Evolutionary conservation across 306 rosid genomes (phyloP).

Genomic region (Cucurbita moschata): DNA sequence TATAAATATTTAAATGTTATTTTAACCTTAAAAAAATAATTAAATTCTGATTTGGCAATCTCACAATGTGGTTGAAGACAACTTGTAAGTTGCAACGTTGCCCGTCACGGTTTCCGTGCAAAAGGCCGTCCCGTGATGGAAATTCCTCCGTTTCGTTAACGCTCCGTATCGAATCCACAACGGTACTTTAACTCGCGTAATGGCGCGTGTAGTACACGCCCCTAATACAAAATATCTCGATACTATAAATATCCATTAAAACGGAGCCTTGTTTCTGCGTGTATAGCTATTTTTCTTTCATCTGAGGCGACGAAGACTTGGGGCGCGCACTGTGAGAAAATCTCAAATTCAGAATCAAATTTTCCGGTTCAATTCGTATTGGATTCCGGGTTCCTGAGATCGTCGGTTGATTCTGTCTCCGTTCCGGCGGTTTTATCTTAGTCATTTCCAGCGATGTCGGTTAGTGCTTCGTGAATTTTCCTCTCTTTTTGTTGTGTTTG

Average conservation of each 20-base stretch:
- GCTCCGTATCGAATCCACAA: neutral
- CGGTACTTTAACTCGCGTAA: neutral
- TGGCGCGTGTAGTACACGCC: neutral
- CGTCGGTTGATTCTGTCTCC: neutral
- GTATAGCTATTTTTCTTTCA: neutral
- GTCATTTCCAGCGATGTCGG: constrained; percentile 6
- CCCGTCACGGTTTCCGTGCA: constrained; percentile 1
- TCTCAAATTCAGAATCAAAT: neutral
- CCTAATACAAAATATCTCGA: neutral
- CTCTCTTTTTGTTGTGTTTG: neutral
- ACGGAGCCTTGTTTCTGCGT: neutral
- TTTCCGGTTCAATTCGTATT: neutral
- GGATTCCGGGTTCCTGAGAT: neutral
- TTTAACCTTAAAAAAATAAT: no score
- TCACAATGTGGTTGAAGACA: no score
- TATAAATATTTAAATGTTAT: no score
- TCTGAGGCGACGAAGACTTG: neutral
- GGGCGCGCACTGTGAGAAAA: neutral
- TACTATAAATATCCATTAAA: constrained; percentile 4
- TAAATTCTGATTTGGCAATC: no score
- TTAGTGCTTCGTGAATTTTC: neutral
- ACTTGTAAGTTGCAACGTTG: neutral
- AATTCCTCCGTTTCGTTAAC: neutral
- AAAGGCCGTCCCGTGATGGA: constrained; percentile 1
- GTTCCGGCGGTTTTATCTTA: neutral